Evolutionary conservation across 352 stramenopile genomes (phyloP), one percentile per base, ranked within the genome.

Genomic region (Thraustochytrium sp.): DNA sequence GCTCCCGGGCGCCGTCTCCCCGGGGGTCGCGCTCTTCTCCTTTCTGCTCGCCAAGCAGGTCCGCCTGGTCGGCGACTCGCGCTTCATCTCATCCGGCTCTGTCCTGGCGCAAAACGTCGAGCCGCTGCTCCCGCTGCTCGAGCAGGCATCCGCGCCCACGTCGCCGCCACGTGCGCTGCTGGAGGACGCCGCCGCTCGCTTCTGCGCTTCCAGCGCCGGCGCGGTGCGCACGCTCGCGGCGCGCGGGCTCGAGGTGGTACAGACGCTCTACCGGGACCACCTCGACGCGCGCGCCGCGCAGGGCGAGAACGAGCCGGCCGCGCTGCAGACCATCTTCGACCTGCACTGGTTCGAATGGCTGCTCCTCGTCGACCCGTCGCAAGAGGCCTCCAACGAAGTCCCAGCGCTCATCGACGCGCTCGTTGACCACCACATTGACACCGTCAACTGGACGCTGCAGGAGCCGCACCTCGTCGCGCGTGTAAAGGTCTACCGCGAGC

Each of bases 271-370:
- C 18, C 48, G 40, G 0, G 68, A 76, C 0, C 76, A 55, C 68
- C 46, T 80, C 8, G n/a, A 53, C 49, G 68, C n/a, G 23, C 9
- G 21, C 8, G 68, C 46, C 2, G 29, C 4, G 2, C 11, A 21
- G 3, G 5, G n/a, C 23, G 44, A 46, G 31, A 80, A 80, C 31
- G 68, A 80, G 68, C 34, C 68, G 8, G 68, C 68, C 31, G 68
- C 68, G 13, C 68, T 80, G 44, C 68, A 80, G 68, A 80, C 68
- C 9, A 53, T 80, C 36, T 80, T 80, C 38, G 68, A 80, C 68
- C 44, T 80, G 29, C 53, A 80, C 68, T 80, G 68, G 68, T 80
- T 80, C 26, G 68, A 80, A 31, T 80, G 68, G 68, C 40, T 80
- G 13, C 68, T 80, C 13, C 40, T 46, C 68, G 62, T 75, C 8